Evolutionary conservation across 1,139 yeast species (phyloP).

Genomic region (Scheffersomyces illinoinensis): DNA sequence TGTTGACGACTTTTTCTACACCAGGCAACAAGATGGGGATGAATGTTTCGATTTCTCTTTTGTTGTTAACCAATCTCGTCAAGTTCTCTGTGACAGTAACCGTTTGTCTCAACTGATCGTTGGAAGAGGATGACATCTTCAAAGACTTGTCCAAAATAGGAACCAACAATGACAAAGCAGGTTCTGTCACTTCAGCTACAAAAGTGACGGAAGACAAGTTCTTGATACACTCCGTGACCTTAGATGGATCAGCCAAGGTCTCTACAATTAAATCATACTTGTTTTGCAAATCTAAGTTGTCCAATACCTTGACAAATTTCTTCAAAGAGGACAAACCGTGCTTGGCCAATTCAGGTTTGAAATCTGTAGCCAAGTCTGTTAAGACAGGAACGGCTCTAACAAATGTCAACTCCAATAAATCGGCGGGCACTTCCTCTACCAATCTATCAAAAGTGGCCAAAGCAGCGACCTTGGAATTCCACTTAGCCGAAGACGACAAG

Average conservation of each 20-base stretch:
- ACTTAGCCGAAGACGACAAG: slow-evolving; percentile 81
- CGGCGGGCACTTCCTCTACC: slow-evolving; percentile 80
- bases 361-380: slow-evolving; percentile 89
- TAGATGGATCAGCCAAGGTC: slow-evolving; percentile 86
- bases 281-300: slow-evolving; percentile 87
- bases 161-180: slow-evolving; percentile 84
- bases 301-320: slow-evolving; percentile 76
- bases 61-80: slow-evolving; percentile 92
- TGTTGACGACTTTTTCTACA: slow-evolving; percentile 79
- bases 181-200: slow-evolving; percentile 98
- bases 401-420: slow-evolving; percentile 79
- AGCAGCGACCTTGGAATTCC: slow-evolving; percentile 89
- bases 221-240: slow-evolving; percentile 87
- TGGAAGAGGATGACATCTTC: slow-evolving; percentile 85
- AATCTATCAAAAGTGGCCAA: slow-evolving; percentile 71
- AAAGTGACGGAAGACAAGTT: slow-evolving; percentile 91
- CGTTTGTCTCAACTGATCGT: slow-evolving; percentile 94
- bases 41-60: slow-evolving; percentile 83
- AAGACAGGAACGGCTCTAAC: slow-evolving; percentile 78
- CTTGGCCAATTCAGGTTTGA: slow-evolving; percentile 92
- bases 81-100: slow-evolving; percentile 95
- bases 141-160: slow-evolving; percentile 92
- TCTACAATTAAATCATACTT: slow-evolving; percentile 83
- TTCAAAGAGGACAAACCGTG: slow-evolving; percentile 74
- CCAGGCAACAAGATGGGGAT: slow-evolving; percentile 90